Conservation (phyloP, 306 rosid species). For the Crotalaria pallida region DNA sequence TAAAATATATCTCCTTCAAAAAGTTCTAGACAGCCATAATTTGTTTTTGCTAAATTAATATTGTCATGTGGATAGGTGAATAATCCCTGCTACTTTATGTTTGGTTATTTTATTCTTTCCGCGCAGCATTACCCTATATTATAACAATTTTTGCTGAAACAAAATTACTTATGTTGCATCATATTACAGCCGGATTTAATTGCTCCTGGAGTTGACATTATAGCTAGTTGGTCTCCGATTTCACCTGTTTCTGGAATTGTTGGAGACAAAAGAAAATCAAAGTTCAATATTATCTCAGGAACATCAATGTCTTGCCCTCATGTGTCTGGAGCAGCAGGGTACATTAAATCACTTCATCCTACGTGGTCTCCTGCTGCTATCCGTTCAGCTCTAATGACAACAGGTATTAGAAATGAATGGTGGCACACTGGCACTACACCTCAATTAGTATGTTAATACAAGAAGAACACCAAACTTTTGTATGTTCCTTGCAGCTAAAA, state of each 20-base stretch:
- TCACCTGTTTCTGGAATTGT: not conserved
- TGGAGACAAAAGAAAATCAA: not conserved
- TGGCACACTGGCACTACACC: not conserved
- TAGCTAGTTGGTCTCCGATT: conserved; percentile 34
- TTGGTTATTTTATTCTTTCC: no score
- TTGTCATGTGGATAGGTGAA: no score
- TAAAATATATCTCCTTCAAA: no score
- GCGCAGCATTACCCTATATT: no score
- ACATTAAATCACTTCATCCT: conserved; percentile 18
- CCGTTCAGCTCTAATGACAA: conserved; percentile 29
- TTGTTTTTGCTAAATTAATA: no score
- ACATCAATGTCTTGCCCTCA: conserved; percentile 35
- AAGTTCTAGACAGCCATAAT: no score
- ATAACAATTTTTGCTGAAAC: no score
- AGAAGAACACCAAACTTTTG: not conserved
- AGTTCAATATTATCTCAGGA: conserved; percentile 31
- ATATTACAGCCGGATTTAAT: conserved; percentile 32
- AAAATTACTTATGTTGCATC: no score
- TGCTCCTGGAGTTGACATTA: conserved; percentile 34
- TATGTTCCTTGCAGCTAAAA: conserved; percentile 24
- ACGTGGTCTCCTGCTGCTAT: conserved; percentile 28
- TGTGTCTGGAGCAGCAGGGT: not conserved
- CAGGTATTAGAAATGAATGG: not conserved
- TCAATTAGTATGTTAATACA: not conserved
- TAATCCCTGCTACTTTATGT: no score